Base-by-base conservation (phyloP, 2,329 filamentous ascomycete genomes). In the Trichophyton verrucosum region DNA sequence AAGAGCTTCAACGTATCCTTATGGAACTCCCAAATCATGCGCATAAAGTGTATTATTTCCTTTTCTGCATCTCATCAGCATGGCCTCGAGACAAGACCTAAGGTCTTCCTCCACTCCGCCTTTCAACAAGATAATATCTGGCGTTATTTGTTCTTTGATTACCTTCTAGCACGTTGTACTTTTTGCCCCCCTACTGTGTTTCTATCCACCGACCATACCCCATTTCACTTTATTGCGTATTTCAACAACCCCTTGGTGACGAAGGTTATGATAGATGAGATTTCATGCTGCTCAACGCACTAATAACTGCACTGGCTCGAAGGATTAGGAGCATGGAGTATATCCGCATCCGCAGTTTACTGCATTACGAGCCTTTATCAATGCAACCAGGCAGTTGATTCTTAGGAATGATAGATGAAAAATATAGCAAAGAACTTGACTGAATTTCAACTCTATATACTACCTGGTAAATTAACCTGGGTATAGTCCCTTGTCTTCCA, bases 121-220 rank as follows among this genome's bases (percentile, higher is more conserved):
- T 64, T 61, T 64, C 62, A 64, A 64, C 62, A 64, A 61, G 62
- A 57, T 42, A 33, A 33, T 27, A 44, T 15, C 24, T 11, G 62
- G 62, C 58, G 62, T 63, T 61, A 36, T 46, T 46, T 58, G 5
- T 44, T n/a, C 40, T n/a, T 17, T 17, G n/a, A 44, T 20, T 44
- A n/a, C 3, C 40, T 15, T 44, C 40, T 8, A 44, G 40, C 40
- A 44, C 40, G 17, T 44, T n/a, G 13, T 57, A 36, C n/a, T 15
- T 36, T 38, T 38, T 38, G 8, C 3, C 33, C 33, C 33, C 44
- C 9, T 51, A 3, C 22, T 20, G 30, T 1, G 36, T 36, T 36
- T 11, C 11, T 51, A 13, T 27, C 20, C 11, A 9, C 51, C 17
- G 33, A 36, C 9, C 33, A 38, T 38, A 38, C 33, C 51, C 51